Evolutionary conservation across 1,284 basidiomycete genomes (phyloP), one percentile per base, ranked within the genome.

Genomic region (Agroathelia rolfsii): DNA sequence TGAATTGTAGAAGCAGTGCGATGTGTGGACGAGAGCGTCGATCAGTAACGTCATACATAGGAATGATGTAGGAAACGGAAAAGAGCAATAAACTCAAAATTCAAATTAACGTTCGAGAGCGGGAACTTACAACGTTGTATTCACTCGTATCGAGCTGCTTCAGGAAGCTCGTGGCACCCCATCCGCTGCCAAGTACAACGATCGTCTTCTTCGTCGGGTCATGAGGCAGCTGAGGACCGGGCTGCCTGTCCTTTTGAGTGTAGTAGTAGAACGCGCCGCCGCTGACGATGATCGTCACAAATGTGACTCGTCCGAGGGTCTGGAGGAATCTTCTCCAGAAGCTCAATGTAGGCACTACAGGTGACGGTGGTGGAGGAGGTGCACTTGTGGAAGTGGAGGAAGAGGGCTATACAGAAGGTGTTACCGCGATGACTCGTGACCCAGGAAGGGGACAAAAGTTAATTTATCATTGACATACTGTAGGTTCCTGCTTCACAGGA

Each of bases 131-230:
- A 41, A 97, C 90, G 59, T 98, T 98, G 72, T 89, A 97, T 38
- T 94, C 82, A 29, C 76, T 69, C 12, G 87, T 97, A 60, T 97
- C 93, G 37, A 98, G 58, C 12, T 64, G 69, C 53, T 93, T 94
- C 35, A 98, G 61, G 45, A 97, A 73, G 41, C 87, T 90, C 1
- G 92, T 95, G 2, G 92, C 80, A 31, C 83, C 94, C 93, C 94
- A 98, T 6, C 94, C 94, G 45, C 85, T 93, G 27, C 94, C 94
- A 14, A 97, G 69, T 10, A 97, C 76, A 40, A 97, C 90, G 23
- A 97, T 59, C 0, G 88, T 96, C 62, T 94, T 94, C 66, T 96
- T 95, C 34, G 61, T 56, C 2, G 85, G 76, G 57, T 97, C 94
- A 41, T 82, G 79, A 1, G 87, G 84, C 25, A 93, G 69, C 54